Percentiles rank a stretch among this genome's conserved stretches.
These are phyloP conservation scores for Piper betle DNA, from an alignment of 164 flowering plant genomes.

Conservation along the genomic window DNA sequence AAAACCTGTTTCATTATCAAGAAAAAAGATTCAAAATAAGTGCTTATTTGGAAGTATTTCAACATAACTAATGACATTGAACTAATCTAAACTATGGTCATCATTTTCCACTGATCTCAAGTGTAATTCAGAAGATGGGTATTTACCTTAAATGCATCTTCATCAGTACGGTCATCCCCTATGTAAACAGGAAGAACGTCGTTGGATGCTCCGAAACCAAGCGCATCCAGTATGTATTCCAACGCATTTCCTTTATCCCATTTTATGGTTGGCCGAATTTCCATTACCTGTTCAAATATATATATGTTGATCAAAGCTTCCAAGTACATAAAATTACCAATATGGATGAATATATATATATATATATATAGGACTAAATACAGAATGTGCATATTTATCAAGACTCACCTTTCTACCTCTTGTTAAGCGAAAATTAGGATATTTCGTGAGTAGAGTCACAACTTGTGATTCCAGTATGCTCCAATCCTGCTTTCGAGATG, in stretches of 20 bases:
- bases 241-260: constrained; percentile 15
- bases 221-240: constrained; percentile 11
- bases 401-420: constrained; percentile 12
- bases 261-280: constrained; percentile 12
- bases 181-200: constrained; percentile 72
- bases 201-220: constrained; percentile 43
- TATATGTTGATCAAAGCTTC: too few species aligned
- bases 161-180: constrained; percentile 93
- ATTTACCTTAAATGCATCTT: constrained; percentile 89
- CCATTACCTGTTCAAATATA: constrained; percentile 8
- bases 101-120: too few species aligned
- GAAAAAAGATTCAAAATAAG: too few species aligned
- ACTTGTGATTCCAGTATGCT: constrained; percentile 6
- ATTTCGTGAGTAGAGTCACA: constrained; percentile 1
- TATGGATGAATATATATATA: too few species aligned
- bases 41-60: too few species aligned
- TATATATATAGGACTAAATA: too few species aligned
- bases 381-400: too few species aligned
- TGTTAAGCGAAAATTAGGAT: constrained; percentile 8
- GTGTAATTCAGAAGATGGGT: too few species aligned
- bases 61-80: too few species aligned
- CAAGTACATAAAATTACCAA: too few species aligned
- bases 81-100: too few species aligned
- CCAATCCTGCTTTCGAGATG: constrained; percentile 5
- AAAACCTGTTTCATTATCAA: constrained; percentile 19